A percentile compares a stretch with the other conserved stretches of the same genome.
Evolutionary conservation across 805 yeast species (phyloP).

Genomic region (Myxozyma nipponensis): DNA sequence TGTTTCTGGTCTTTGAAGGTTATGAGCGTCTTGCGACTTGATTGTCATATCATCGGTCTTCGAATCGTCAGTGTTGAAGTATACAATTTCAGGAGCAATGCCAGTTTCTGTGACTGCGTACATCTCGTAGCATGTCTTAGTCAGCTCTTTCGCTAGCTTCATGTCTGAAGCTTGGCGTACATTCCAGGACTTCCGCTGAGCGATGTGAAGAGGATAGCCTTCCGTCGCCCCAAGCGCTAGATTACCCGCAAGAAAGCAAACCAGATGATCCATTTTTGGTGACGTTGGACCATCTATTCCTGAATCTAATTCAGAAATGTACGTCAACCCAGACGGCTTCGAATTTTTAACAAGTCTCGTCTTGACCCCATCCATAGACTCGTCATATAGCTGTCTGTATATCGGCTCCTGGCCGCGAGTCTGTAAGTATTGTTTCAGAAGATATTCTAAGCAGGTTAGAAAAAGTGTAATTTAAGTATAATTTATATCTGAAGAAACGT

Average conservation of each 20-base stretch:
- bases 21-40: conserved; percentile 71
- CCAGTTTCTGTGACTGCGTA: conserved; percentile 73
- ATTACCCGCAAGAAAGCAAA: conserved; percentile 86
- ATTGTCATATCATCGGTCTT: conserved; percentile 57
- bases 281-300: conserved; percentile 61
- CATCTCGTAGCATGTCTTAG: conserved; percentile 80
- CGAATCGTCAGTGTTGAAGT: conserved; percentile 58
- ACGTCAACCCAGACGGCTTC: conserved; percentile 58
- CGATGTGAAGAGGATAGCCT: conserved; percentile 57
- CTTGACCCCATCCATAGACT: conserved; percentile 72
- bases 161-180: conserved; percentile 58
- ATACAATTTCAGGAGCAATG: conserved; percentile 82
- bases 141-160: conserved; percentile 65
- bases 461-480: neutral
- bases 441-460: conserved; percentile 45
- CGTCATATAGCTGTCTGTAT: conserved; percentile 71
- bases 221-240: conserved; percentile 86
- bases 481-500: neutral
- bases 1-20: conserved; percentile 89
- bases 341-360: conserved; percentile 60
- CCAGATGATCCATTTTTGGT: conserved; percentile 86
- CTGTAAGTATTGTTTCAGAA: conserved; percentile 79
- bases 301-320: conserved; percentile 68
- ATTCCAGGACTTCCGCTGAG: conserved; percentile 55
- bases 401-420: conserved; percentile 58